These are phyloP conservation scores for Marasmius oreades DNA, from an alignment of 1,284 basidiomycete genomes.

Conservation along the genomic window DNA sequence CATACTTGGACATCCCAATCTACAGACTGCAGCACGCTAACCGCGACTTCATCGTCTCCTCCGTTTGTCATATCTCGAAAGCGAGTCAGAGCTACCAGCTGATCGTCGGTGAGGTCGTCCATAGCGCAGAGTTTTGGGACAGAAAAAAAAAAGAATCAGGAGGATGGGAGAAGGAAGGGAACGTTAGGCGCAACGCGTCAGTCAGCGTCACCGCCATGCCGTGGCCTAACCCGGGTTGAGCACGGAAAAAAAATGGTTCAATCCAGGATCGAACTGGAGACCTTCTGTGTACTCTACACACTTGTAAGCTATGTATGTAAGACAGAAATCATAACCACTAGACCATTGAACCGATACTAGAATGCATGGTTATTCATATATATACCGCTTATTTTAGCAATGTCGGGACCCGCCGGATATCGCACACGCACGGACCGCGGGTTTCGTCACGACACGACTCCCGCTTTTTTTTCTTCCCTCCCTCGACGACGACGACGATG, in stretches of 20 bases:
- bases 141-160: too few relatives aligned
- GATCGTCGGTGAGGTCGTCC: background rate
- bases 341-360: constrained; percentile 15
- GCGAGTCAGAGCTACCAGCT: constrained; percentile 41
- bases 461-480: background rate
- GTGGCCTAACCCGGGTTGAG: too few relatives aligned
- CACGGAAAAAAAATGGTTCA: constrained; percentile 44
- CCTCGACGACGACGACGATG: background rate
- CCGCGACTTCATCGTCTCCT: constrained; percentile 54
- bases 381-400: background rate
- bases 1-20: constrained; percentile 67
- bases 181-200: too few relatives aligned
- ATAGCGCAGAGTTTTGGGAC: too few relatives aligned
- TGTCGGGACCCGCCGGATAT: background rate
- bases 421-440: background rate
- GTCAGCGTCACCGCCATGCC: too few relatives aligned
- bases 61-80: constrained; percentile 55
- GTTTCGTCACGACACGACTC: background rate
- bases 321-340: constrained; percentile 63
- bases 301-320: constrained; percentile 31
- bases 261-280: constrained; percentile 63
- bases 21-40: constrained; percentile 54
- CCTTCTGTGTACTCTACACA: constrained; percentile 43
- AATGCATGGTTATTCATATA: background rate
- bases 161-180: too few relatives aligned